phyloP scores from a whole-genome alignment of 768 basidiomycete genomes.

The Tubosaeta brunneosetosa region DNA sequence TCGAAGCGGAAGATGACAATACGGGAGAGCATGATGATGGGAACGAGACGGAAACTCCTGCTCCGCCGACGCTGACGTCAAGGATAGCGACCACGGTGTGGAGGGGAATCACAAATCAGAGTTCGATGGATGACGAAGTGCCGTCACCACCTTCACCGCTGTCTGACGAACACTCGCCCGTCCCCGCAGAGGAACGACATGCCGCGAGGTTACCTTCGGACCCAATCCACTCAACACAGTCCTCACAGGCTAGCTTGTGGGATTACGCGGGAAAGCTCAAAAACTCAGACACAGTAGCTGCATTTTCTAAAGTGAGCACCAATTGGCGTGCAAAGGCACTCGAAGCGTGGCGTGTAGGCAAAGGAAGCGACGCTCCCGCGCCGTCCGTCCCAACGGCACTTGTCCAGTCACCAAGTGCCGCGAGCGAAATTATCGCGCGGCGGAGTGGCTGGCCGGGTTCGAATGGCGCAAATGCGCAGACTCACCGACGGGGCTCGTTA shows the following conservation, averaged over 20 bases:
- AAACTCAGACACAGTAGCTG: conserved; percentile 68
- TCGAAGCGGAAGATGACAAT: conserved; percentile 29
- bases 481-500: conserved; percentile 37
- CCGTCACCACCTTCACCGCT: conserved; percentile 39
- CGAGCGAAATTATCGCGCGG: conserved; percentile 18
- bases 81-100: conserved; percentile 62
- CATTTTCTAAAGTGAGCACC: conserved; percentile 66
- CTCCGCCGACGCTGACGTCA: conserved; percentile 40
- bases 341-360: conserved; percentile 27
- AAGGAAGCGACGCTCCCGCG: conserved; percentile 8
- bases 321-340: conserved; percentile 69
- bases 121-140: conserved; percentile 60
- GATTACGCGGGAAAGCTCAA: conserved; percentile 68
- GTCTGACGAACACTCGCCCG: conserved; percentile 25
- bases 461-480: background rate
- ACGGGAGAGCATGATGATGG: conserved; percentile 35
- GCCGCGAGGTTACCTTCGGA: conserved; percentile 13
- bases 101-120: conserved; percentile 73
- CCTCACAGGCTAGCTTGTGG: conserved; percentile 49
- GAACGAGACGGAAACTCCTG: conserved; percentile 42
- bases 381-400: conserved; percentile 1
- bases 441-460: conserved; percentile 14
- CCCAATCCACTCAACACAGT: conserved; percentile 13
- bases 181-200: conserved; percentile 15
- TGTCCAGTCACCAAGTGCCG: conserved; percentile 12